Evolutionary conservation across 805 yeast genomes (phyloP).

Genomic region (Grigorovia humatica): DNA sequence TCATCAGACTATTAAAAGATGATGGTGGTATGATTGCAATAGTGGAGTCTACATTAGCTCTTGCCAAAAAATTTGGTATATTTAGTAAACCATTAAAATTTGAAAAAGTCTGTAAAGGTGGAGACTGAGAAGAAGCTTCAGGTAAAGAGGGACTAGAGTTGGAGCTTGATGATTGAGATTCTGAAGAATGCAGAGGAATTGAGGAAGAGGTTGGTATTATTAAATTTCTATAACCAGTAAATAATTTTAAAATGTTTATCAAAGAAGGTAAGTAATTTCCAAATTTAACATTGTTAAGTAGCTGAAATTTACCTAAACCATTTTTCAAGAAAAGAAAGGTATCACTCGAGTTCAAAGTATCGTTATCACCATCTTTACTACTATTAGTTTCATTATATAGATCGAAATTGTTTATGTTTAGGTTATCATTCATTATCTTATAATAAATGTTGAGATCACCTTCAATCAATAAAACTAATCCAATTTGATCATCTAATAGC

Average conservation of each 20-base stretch:
- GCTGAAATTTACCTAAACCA: constrained; percentile 43
- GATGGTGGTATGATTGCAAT: constrained; percentile 85
- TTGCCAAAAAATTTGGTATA: constrained; percentile 48
- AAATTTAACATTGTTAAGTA: constrained; percentile 68
- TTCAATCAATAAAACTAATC: constrained; percentile 87
- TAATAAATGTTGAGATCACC: constrained; percentile 77
- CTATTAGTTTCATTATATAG: constrained; percentile 2
- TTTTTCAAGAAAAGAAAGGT: constrained; percentile 17
- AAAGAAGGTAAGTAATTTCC: constrained; percentile 83
- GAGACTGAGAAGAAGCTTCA: not conserved
- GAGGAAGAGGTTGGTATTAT: not conserved
- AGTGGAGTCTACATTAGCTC: constrained; percentile 67
- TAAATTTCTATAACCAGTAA: constrained; percentile 30
- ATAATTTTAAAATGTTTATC: constrained; percentile 66
- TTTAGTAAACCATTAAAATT: not conserved
- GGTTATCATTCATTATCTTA: constrained; percentile 32
- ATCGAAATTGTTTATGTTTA: constrained; percentile 3
- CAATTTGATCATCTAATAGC: constrained; percentile 61
- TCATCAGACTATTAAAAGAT: constrained; percentile 63
- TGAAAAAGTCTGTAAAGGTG: not conserved
- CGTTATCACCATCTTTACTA: not conserved
- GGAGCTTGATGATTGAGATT: not conserved
- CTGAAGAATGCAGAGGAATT: not conserved
- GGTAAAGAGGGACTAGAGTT: not conserved
- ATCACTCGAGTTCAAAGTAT: not conserved